Percentiles rank a stretch among this genome's conserved stretches.
These are phyloP conservation scores for Fibroporia radiculosa DNA, from an alignment of 768 basidiomycete species.

Conservation along the genomic window DNA sequence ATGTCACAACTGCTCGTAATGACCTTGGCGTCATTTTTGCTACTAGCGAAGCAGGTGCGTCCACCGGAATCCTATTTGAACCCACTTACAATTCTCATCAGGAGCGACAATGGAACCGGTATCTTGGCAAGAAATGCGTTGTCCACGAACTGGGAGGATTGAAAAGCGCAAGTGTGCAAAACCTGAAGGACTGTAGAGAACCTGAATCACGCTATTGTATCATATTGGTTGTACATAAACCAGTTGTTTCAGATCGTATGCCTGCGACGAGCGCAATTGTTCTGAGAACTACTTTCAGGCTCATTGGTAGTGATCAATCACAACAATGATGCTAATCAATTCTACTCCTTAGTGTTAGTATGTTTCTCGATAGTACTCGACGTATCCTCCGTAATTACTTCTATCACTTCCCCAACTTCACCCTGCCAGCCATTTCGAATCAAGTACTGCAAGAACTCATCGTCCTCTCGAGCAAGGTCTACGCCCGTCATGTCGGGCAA, in stretches of 20 bases:
- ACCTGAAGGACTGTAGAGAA: slow-evolving; percentile 57
- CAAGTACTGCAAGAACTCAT: slow-evolving; percentile 53
- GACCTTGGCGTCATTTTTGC: slow-evolving; percentile 90
- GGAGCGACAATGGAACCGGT: slow-evolving; percentile 80
- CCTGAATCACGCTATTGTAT: too few relatives aligned
- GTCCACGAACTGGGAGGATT: slow-evolving; percentile 68
- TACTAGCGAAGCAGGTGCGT: slow-evolving; percentile 74
- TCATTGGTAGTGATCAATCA: too few relatives aligned
- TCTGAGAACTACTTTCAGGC: too few relatives aligned
- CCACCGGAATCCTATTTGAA: background rate
- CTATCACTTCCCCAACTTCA: slow-evolving; percentile 50
- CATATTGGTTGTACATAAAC: too few relatives aligned
- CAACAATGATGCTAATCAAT: too few relatives aligned
- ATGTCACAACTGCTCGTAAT: slow-evolving; percentile 84
- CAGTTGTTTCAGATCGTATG: too few relatives aligned
- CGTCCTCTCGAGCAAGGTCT: slow-evolving; percentile 61
- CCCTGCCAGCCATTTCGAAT: slow-evolving; percentile 60
- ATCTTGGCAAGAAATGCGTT: slow-evolving; percentile 90
- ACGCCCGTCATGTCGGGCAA: slow-evolving; percentile 60
- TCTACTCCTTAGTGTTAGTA: too few relatives aligned
- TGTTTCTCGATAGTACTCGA: too few relatives aligned
- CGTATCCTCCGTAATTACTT: too few relatives aligned
- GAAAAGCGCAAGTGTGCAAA: slow-evolving; percentile 87
- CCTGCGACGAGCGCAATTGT: too few relatives aligned
- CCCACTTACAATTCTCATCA: slow-evolving; percentile 20